These are phyloP conservation scores for Alternaria incomplexa DNA, from an alignment of 2,329 filamentous ascomycete genomes.

Conservation along the genomic window DNA sequence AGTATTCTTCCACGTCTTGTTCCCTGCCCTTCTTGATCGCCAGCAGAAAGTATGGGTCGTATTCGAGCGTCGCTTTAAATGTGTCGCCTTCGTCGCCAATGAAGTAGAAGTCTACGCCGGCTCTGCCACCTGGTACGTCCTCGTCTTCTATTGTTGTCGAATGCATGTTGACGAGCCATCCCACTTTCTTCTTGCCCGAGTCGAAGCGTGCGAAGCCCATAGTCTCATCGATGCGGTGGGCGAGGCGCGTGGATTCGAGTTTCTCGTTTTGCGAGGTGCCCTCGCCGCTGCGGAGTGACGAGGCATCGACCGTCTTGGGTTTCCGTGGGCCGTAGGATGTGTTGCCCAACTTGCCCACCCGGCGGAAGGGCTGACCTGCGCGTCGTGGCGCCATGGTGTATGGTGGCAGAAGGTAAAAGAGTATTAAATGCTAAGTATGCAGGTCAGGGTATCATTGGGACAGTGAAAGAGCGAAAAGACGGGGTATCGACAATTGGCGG, in stretches of 20 bases:
- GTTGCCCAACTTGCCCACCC: constrained; percentile 51
- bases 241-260: constrained; percentile 81
- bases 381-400: constrained; percentile 54
- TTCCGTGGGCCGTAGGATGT: constrained; percentile 60
- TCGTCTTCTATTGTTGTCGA: constrained; percentile 86
- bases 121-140: constrained; percentile 80
- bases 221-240: constrained; percentile 88
- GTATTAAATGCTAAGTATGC: constrained; percentile 31
- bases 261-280: constrained; percentile 92
- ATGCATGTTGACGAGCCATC: constrained; percentile 96
- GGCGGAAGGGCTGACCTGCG: constrained; percentile 49
- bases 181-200: constrained; percentile 79
- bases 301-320: constrained; percentile 80
- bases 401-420: constrained; percentile 21
- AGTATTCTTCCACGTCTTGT: constrained; percentile 95
- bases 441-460: constrained; percentile 42
- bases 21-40: constrained; percentile 88
- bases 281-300: constrained; percentile 75
- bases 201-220: constrained; percentile 96
- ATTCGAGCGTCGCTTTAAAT: constrained; percentile 96
- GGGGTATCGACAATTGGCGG: constrained; percentile 21
- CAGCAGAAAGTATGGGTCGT: constrained; percentile 94
- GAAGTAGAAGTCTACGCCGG: constrained; percentile 96
- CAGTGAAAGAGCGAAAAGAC: constrained; percentile 23
- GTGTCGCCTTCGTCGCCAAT: constrained; percentile 75